Base-by-base conservation (phyloP, 2,329 filamentous ascomycete species). In the Aspergillus sp. region DNA sequence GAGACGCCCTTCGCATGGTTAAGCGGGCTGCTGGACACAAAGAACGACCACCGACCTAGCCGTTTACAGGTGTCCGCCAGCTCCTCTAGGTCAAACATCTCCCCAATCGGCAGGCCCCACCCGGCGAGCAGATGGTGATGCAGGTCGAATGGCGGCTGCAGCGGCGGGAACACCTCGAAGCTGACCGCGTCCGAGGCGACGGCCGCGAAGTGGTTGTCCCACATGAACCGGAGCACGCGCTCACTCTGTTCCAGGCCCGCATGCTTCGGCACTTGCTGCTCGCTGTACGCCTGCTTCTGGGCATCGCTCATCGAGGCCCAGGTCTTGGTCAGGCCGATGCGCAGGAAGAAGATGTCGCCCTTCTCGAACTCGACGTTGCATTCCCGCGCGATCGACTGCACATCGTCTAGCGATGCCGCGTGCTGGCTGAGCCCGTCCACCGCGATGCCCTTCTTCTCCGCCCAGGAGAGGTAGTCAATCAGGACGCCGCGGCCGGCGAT, bases 181-280 rank as follows among this genome's bases (percentile, higher is more conserved):
- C 64, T 67, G n/a, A 75, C 68, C 24, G 69, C 67, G 36, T 80
- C 75, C 2, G 74, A 72, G 0, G 69, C 75, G 1, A 77, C 67
- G 1, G 74, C 75, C 0, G 72, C 60, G 48, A 79, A 78, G 28
- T 68, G 63, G 34, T 68, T 61, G 33, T 78, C 68, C 72, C 74
- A 78, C 13, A 78, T 55, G 64, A 75, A 80, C 10, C 66, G 59
- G 5, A 75, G 57, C 8, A 69, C 55, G 3, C 52, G 54, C 43
- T 60, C 57, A 12, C 52, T 59, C 40, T 60, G 57, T 41, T 60
- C 57, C 12, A 60, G 48, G 0, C 57, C 57, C 5, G 55, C 51
- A 41, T 60, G 57, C 24, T 55, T 47, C 2, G 57, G 57, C 26
- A 32, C 40, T 3, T 31, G 20, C 34, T 58, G 55, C 17, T 50